These are phyloP conservation scores for Globisporangium paddicum DNA, from an alignment of 352 stramenopile species.

Conservation along the genomic window DNA sequence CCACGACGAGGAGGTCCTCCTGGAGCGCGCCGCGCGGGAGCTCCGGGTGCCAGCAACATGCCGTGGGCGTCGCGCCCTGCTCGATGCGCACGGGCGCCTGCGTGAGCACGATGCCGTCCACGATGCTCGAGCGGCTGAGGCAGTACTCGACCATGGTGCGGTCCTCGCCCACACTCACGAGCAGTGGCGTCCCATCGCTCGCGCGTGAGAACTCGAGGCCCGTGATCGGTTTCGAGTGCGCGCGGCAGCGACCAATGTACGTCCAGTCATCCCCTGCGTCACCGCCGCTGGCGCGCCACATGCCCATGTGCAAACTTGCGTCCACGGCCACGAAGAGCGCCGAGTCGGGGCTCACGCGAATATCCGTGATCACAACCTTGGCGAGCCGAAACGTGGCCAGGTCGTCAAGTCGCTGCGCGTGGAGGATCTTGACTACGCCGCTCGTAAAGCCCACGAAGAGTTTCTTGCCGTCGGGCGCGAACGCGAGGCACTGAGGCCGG, in stretches of 20 bases:
- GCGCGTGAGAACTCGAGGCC: constrained; percentile 84
- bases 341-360: constrained; percentile 70
- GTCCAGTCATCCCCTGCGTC: constrained; percentile 60
- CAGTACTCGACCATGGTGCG: constrained; percentile 89
- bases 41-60: constrained; percentile 89
- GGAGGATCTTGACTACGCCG: constrained; percentile 82
- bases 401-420: constrained; percentile 75
- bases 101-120: constrained; percentile 84
- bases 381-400: constrained; percentile 55
- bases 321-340: constrained; percentile 80
- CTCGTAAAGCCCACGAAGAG: constrained; percentile 86
- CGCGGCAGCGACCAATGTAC: constrained; percentile 77
- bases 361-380: constrained; percentile 71
- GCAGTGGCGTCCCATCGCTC: constrained; percentile 60
- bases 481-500: constrained; percentile 76
- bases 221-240: constrained; percentile 80
- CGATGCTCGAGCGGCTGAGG: constrained; percentile 70
- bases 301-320: constrained; percentile 60
- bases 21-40: constrained; percentile 42
- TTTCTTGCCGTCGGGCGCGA: constrained; percentile 69
- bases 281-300: constrained; percentile 61
- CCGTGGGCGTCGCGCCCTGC: constrained; percentile 79
- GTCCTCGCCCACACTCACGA: constrained; percentile 88
- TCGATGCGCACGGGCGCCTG: constrained; percentile 73
- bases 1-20: constrained; percentile 88